Conservation (phyloP, 2,329 filamentous ascomycete species). For the Fusarium tupiense region DNA sequence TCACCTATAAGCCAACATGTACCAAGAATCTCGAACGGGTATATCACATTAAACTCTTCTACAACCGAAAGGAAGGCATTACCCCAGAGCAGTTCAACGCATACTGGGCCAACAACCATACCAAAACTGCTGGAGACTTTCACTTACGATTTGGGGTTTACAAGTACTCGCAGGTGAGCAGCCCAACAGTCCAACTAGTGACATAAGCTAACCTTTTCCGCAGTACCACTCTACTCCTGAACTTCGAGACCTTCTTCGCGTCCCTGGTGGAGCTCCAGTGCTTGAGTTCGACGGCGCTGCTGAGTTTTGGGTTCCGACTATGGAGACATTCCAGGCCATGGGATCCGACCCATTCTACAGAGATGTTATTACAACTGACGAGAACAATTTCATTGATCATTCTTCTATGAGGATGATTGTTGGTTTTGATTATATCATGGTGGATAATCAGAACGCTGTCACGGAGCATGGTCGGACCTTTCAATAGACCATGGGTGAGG, state of each 20-base stretch:
- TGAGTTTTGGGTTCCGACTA: background rate
- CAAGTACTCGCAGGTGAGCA: background rate
- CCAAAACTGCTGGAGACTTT: slow-evolving; percentile 7
- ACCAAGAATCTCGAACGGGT: slow-evolving; percentile 6
- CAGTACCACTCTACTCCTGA: slow-evolving; percentile 4
- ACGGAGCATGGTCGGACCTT: background rate
- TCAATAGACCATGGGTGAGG: background rate
- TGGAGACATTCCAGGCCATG: slow-evolving; percentile 3
- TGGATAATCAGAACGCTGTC: slow-evolving; percentile 13
- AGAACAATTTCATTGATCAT: slow-evolving; percentile 4
- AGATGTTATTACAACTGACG: background rate
- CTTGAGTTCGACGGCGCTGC: slow-evolving; percentile 11
- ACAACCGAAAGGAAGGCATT: background rate
- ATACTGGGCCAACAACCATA: slow-evolving; percentile 17
- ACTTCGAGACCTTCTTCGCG: background rate
- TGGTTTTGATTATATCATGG: slow-evolving; percentile 7
- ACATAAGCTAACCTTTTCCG: accelerated
- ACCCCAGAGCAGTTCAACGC: background rate
- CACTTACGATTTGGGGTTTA: background rate
- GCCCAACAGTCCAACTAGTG: accelerated
- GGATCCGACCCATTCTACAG: background rate
- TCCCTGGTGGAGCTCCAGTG: background rate
- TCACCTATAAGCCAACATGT: slow-evolving; percentile 5
- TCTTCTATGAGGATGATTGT: slow-evolving; percentile 4
- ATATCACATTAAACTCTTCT: slow-evolving; percentile 9